Base-by-base conservation (phyloP, 2,329 filamentous ascomycete genomes). In the Talaromyces sp. region DNA sequence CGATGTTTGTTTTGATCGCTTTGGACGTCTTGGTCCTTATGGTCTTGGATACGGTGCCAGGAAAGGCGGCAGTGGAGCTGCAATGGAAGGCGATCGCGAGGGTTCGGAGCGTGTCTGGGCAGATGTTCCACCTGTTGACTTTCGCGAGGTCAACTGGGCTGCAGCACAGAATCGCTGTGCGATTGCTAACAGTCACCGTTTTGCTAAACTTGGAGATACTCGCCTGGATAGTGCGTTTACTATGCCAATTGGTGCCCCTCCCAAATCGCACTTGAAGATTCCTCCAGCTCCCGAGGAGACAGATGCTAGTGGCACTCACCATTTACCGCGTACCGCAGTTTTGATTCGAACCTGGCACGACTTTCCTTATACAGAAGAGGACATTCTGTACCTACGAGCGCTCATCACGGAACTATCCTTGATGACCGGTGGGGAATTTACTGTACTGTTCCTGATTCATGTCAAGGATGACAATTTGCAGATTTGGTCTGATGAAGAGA, bases 1-100 rank as follows among this genome's bases (percentile, higher is more conserved):
- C 63, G 88, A 96, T 66, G 84, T 97, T 48, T 99, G 94, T 75
- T 97, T 96, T 69, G 94, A 99, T 65, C 83, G 94, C 1, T 96
- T 89, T 69, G 93, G 93, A 2, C 84, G 91, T 62, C 84, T 94
- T 31, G 92, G 90, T 0, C 89, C 93, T 0, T 99, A 99, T 65
- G 93, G 93, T 0, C 84, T 91, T 61, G 93, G 93, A 8, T 97
- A 97, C 71, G 89, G 88, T 33, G 78, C 82, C 35, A 85, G 85
- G 59, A 85, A 82, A 63, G 93, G 93, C 11, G 93, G 93, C 1
- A 85, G 88, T 25, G 91, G 93, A 4, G 86, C 89, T n/a, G 92
- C 90, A 10, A 83, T 95, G 72, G 86, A 91, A 66, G 91, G 91
- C 21, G 89, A 97, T 62, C 85, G 81, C 52, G 89, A 94, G 63